Evolutionary conservation across 306 rosid species (phyloP).

Genomic region (Datisca glomerata): DNA sequence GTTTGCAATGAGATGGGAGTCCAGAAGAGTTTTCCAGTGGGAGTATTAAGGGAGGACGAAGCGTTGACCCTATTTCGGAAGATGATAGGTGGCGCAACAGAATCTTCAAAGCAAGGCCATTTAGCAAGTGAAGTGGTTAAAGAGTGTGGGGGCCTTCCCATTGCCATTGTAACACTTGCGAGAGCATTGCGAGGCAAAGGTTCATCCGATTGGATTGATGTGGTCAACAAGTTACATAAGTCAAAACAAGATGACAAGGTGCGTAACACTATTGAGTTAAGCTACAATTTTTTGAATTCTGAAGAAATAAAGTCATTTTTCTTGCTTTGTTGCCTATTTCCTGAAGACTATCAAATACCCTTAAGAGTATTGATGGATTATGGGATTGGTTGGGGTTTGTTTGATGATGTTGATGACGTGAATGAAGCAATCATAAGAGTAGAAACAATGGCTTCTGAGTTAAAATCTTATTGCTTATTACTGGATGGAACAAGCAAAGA

Average conservation of each 20-base stretch:
- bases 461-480: too few relatives aligned
- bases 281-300: not conserved
- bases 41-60: not conserved
- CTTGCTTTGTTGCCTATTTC: conserved; percentile 1
- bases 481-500: too few relatives aligned
- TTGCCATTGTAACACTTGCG: not conserved
- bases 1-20: not conserved
- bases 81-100: not conserved
- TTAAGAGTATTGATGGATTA: not conserved
- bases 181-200: not conserved
- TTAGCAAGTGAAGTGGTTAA: not conserved
- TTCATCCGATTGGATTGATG: not conserved
- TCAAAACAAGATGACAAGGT: not conserved
- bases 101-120: not conserved
- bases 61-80: not conserved
- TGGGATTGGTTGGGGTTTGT: not conserved
- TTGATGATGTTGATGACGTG: not conserved
- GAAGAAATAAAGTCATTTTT: not conserved
- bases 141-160: conserved; percentile 2
- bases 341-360: not conserved
- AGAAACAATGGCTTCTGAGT: too few relatives aligned
- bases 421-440: too few relatives aligned
- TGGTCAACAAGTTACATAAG: not conserved
- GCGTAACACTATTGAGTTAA: not conserved
- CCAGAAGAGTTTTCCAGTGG: not conserved